A percentile compares a stretch with the other conserved stretches of the same genome.
phyloP scores from a whole-genome alignment of 2,329 filamentous ascomycete species.

The Clonostachys byssicola region DNA sequence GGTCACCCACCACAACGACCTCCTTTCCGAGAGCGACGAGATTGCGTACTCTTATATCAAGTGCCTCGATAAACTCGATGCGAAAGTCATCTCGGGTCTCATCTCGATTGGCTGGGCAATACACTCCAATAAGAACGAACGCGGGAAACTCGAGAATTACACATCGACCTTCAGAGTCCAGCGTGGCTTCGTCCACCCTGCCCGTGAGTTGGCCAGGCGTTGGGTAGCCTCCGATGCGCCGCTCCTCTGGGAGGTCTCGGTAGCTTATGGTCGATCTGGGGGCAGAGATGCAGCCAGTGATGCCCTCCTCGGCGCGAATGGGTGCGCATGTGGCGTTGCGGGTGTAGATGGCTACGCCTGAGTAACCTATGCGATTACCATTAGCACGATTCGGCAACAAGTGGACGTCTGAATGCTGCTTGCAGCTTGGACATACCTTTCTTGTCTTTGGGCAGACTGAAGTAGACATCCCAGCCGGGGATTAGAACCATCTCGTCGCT shows the following conservation, averaged over 20 bases:
- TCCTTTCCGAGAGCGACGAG: constrained; percentile 75
- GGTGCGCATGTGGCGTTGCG: constrained; percentile 81
- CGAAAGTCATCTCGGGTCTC: constrained; percentile 81
- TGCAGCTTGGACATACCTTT: constrained; percentile 57
- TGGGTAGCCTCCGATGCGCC: constrained; percentile 89
- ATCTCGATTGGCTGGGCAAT: constrained; percentile 86
- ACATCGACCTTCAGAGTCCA: constrained; percentile 91
- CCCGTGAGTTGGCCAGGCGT: constrained; percentile 60
- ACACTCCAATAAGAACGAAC: constrained; percentile 89
- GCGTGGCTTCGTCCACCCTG: constrained; percentile 60
- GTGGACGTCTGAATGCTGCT: neutral
- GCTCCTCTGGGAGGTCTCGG: constrained; percentile 65
- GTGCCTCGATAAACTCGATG: constrained; percentile 69
- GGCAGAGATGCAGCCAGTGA: constrained; percentile 74
- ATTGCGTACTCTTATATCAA: constrained; percentile 84
- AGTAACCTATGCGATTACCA: constrained; percentile 63
- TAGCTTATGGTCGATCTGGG: constrained; percentile 70
- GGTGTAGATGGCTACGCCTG: constrained; percentile 92
- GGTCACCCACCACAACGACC: constrained; percentile 80
- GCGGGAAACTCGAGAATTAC: constrained; percentile 90
- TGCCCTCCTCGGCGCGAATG: constrained; percentile 88
- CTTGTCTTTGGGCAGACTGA: constrained; percentile 88
- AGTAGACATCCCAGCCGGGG: constrained; percentile 93
- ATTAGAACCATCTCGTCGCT: constrained; percentile 94
- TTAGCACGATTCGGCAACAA: no score